phyloP scores from a whole-genome alignment of 2,329 filamentous ascomycete genomes.

The Nemania abortiva region DNA sequence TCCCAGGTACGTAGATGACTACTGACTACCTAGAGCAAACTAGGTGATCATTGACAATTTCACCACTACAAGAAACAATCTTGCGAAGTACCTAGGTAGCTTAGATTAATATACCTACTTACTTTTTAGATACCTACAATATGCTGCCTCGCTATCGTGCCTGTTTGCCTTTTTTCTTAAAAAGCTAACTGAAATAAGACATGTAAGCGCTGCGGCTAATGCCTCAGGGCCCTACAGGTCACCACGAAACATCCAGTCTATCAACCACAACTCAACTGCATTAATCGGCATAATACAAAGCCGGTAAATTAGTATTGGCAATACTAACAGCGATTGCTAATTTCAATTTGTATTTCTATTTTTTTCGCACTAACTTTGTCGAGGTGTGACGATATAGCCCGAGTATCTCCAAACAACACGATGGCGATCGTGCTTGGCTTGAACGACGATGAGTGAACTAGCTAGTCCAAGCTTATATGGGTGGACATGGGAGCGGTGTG shows the following conservation, averaged over 20 bases:
- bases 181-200: conserved; percentile 77
- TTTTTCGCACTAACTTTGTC: conserved; percentile 1
- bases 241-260: conserved; percentile 76
- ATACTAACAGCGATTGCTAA: conserved; percentile 73
- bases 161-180: conserved; percentile 16
- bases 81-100: too few relatives aligned
- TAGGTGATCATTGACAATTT: too few relatives aligned
- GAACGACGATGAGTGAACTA: conserved; percentile 22
- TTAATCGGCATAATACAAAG: conserved; percentile 81
- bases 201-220: conserved; percentile 62
- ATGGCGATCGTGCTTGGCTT: conserved; percentile 9
- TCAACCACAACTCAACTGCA: conserved; percentile 82
- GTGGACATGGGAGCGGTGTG: conserved; percentile 16
- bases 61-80: too few relatives aligned
- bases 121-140: too few relatives aligned
- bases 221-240: conserved; percentile 67
- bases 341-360: too few relatives aligned
- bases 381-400: conserved; percentile 3
- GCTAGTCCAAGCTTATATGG: conserved; percentile 13
- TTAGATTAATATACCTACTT: too few relatives aligned
- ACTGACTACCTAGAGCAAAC: too few relatives aligned
- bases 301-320: conserved; percentile 80
- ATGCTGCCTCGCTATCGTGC: too few relatives aligned
- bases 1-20: too few relatives aligned
- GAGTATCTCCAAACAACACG: conserved; percentile 11